phyloP scores from a whole-genome alignment of 768 basidiomycete species.

The Multifurca ochricompacta region DNA sequence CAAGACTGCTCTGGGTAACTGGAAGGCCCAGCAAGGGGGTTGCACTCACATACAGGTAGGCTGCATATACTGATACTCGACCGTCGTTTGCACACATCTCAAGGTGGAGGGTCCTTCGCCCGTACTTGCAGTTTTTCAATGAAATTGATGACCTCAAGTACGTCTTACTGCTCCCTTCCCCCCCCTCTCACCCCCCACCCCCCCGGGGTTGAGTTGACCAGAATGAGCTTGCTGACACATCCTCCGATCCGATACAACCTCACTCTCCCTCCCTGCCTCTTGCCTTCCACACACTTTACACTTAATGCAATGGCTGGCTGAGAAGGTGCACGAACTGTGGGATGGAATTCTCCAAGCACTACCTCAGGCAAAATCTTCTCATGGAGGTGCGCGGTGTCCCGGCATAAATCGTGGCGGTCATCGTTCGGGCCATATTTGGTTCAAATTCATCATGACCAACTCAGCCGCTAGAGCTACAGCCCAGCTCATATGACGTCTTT shows the following conservation, averaged over 20 bases:
- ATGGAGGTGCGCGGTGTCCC: conserved; percentile 36
- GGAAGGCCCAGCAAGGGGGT: conserved; percentile 34
- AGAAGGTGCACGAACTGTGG: conserved; percentile 34
- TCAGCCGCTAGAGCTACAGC: too few relatives aligned
- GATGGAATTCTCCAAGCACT: conserved; percentile 35
- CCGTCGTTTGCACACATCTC: conserved; percentile 4
- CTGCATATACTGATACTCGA: conserved; percentile 1
- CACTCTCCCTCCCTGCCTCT: neutral
- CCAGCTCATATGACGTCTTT: too few relatives aligned
- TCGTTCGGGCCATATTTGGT: too few relatives aligned
- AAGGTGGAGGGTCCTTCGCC: conserved; percentile 1
- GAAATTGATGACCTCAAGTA: conserved; percentile 33
- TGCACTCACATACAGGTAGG: conserved; percentile 38
- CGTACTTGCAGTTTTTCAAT: conserved; percentile 31
- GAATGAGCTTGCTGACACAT: neutral
- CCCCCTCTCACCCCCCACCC: neutral
- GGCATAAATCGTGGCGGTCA: conserved; percentile 20
- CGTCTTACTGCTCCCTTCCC: conserved; percentile 15
- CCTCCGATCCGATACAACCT: neutral
- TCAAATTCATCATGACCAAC: too few relatives aligned
- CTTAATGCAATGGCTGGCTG: too few relatives aligned
- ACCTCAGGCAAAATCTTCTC: conserved; percentile 34
- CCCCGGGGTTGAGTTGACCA: neutral
- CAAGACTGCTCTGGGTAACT: conserved; percentile 33
- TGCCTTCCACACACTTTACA: neutral